Conservation (phyloP, 75 land plant species). For the Sequoiadendron giganteum region DNA sequence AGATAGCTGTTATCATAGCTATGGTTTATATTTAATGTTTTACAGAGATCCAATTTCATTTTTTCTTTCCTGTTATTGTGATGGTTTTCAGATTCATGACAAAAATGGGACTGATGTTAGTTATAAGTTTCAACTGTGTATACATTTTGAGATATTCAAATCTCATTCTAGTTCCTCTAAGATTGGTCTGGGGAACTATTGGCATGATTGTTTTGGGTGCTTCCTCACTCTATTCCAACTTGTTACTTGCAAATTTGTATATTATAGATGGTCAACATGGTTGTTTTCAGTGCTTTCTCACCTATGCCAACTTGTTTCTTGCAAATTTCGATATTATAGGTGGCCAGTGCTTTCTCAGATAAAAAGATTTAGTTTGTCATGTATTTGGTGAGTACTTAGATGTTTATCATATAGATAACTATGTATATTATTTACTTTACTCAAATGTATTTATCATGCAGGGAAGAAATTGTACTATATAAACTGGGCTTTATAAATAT, state of each 20-base stretch:
- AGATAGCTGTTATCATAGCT: no score
- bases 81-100: slow-evolving; percentile 50
- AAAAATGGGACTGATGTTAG: slow-evolving; percentile 44
- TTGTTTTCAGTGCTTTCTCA: slow-evolving; percentile 46
- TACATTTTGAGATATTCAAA: slow-evolving; percentile 51
- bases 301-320: no score
- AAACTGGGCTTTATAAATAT: slow-evolving; percentile 43
- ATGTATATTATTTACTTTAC: neutral
- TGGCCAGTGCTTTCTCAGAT: slow-evolving; percentile 56
- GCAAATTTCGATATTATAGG: no score
- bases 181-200: slow-evolving; percentile 41
- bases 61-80: neutral
- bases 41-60: neutral
- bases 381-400: slow-evolving; percentile 34
- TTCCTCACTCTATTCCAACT: slow-evolving; percentile 51
- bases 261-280: slow-evolving; percentile 25
- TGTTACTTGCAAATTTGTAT: slow-evolving; percentile 45
- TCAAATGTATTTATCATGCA: slow-evolving; percentile 3
- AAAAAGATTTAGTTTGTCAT: slow-evolving; percentile 52
- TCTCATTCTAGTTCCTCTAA: slow-evolving; percentile 55
- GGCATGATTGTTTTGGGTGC: slow-evolving; percentile 25
- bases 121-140: slow-evolving; percentile 49
- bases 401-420: neutral
- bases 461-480: slow-evolving; percentile 47
- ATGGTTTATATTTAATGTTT: neutral